Base-by-base conservation (phyloP, 306 rosid genomes). In the Acacia melanoxylon region DNA sequence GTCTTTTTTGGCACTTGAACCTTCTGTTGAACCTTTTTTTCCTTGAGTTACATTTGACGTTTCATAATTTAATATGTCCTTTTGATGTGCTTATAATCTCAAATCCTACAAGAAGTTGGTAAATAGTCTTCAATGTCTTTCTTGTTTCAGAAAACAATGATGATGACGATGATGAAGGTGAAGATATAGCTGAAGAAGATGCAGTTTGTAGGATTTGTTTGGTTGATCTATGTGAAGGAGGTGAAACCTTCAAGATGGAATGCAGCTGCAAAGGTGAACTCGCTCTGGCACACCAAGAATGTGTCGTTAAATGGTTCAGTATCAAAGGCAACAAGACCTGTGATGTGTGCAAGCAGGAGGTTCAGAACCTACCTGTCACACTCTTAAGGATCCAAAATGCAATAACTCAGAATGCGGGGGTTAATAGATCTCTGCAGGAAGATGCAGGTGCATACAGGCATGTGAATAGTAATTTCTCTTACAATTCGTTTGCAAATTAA, bases 201-300 rank as follows among this genome's bases (percentile, higher is more conserved):
- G 99, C 99, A 29, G 97, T 95, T 52, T 95, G 99, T 78, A 90
- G 99, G 81, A 96, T 96, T 73, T 96, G 99, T 86, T 71, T 96
- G 82, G 83, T 91, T 80, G 97, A 93, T 75, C 89, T 96, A 29
- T 96, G 98, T 79, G 99, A 96, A 88, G 99, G 99, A 82, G 97
- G 99, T n/a, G 99, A 96, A 88, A 96, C 97, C 61, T 81, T 96
- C 31, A 93, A 96, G 93, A 84, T 92, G 96, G 99, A 93, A 84
- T 96, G 99, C 88, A 83, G 98, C 92, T 96, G 99, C 90, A 93
- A 93, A 90, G 99, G 99, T 72, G 98, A 88, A 83, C 98, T 96
- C 81, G 99, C 98, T 75, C 88, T 96, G 75, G 98, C 99, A 69
- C 99, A 96, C 90, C 86, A 90, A 86, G 99, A 96, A 71, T 96